These are phyloP conservation scores for Fusarium decemcellulare DNA, from an alignment of 2,329 filamentous ascomycete species.

Conservation along the genomic window DNA sequence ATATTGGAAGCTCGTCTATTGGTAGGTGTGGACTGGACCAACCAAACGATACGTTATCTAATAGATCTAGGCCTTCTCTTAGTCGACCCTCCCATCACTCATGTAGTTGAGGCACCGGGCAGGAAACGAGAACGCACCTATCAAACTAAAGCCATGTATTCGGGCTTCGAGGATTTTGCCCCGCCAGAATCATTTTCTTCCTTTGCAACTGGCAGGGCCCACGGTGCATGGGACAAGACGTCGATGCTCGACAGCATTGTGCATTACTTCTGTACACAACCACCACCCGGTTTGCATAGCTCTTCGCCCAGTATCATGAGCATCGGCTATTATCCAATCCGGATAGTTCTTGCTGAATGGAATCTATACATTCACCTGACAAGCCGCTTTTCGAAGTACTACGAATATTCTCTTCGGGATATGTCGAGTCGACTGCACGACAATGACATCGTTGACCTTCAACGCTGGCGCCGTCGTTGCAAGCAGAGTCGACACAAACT, in stretches of 20 bases:
- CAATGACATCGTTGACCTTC: background rate
- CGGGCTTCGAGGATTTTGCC: background rate
- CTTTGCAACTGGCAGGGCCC: accelerated
- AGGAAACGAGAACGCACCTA: background rate
- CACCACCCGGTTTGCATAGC: background rate
- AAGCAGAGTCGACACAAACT: background rate
- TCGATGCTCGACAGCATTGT: background rate
- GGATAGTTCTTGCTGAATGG: background rate
- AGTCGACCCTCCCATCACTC: background rate
- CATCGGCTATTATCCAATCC: background rate
- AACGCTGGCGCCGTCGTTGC: background rate
- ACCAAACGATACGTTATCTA: no score
- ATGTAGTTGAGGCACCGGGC: background rate
- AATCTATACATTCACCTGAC: background rate
- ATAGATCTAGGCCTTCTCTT: background rate
- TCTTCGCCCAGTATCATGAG: accelerated
- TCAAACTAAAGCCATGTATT: background rate
- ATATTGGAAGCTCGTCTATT: no score
- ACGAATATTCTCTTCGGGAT: background rate
- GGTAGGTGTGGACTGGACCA: no score
- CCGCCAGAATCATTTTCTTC: accelerated
- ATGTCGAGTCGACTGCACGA: background rate
- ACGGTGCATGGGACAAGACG: accelerated
- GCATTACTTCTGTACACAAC: background rate
- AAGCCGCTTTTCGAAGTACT: background rate